A percentile compares a stretch with the other conserved stretches of the same genome.
Evolutionary conservation across 331 rosid species (phyloP).

Genomic region (Cucumis variabilis): DNA sequence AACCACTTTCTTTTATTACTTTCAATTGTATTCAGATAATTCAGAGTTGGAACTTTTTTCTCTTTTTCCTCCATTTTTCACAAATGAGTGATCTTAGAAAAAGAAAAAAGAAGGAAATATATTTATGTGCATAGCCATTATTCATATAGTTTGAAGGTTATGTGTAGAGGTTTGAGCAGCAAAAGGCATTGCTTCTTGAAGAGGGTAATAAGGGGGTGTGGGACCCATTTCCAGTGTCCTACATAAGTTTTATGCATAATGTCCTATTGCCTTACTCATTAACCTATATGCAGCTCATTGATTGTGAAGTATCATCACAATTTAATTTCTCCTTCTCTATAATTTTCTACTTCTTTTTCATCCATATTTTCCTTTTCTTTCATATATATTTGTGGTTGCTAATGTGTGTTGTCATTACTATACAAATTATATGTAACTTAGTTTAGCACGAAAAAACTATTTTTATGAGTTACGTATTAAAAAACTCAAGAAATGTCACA

Average conservation of each 20-base stretch:
- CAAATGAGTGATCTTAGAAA: too few relatives aligned
- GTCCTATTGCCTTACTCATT: background rate
- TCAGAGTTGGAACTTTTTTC: too few relatives aligned
- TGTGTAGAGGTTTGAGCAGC: background rate
- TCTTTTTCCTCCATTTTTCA: too few relatives aligned
- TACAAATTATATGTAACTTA: too few relatives aligned
- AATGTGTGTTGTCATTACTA: too few relatives aligned
- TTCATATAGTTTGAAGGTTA: background rate
- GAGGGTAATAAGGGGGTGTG: constrained; percentile 2
- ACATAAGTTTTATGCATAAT: background rate
- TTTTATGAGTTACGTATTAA: too few relatives aligned
- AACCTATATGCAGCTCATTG: constrained; percentile 19
- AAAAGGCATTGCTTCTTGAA: constrained; percentile 4
- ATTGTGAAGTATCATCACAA: constrained; percentile 10
- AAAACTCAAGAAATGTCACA: too few relatives aligned
- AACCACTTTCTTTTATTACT: constrained; percentile 11
- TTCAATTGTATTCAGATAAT: too few relatives aligned
- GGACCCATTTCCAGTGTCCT: constrained; percentile 14
- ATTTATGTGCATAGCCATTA: too few relatives aligned
- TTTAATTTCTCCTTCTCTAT: background rate
- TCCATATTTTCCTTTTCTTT: background rate
- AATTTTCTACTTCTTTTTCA: background rate
- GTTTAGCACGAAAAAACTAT: too few relatives aligned
- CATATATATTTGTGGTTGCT: too few relatives aligned
- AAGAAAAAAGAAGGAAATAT: too few relatives aligned